Conservation (phyloP, 176 grass and related monocot genomes). For the Cenchrus americanus region DNA sequence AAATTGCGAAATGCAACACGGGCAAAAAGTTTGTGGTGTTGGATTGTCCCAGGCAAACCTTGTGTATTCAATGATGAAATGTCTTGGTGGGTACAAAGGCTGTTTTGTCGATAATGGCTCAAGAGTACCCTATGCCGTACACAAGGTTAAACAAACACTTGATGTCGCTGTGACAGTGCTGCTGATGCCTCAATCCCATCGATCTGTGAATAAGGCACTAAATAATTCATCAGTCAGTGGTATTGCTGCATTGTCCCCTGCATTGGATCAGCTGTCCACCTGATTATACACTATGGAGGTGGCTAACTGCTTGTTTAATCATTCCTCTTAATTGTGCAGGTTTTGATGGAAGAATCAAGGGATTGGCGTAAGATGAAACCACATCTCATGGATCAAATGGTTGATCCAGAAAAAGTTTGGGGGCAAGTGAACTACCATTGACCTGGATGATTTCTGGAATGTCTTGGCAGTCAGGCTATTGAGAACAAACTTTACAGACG, state of each 20-base stretch:
- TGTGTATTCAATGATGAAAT: background rate
- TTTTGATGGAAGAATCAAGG: background rate
- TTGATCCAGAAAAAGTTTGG: background rate
- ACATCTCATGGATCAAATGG: background rate
- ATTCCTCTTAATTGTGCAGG: background rate
- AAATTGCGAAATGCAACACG: too few species aligned
- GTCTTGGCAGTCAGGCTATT: background rate
- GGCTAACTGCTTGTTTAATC: background rate
- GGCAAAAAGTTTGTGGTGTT: background rate
- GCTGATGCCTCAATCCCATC: slow-evolving; percentile 27
- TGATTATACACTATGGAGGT: background rate
- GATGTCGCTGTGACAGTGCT: slow-evolving; percentile 5
- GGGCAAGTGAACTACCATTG: background rate
- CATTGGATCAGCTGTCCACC: slow-evolving; percentile 35
- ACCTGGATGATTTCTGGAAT: background rate
- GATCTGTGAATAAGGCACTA: background rate
- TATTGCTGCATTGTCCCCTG: slow-evolving; percentile 20
- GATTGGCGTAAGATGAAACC: background rate
- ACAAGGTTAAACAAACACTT: background rate
- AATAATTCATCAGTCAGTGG: background rate
- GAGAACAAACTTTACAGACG: background rate
- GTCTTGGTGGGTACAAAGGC: slow-evolving; percentile 19
- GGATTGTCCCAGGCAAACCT: too few species aligned
- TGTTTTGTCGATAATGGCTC: slow-evolving; percentile 14
- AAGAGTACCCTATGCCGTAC: slow-evolving; percentile 6